These are phyloP conservation scores for Selenicereus undatus DNA, from an alignment of 148 eudicot species.

Conservation along the genomic window DNA sequence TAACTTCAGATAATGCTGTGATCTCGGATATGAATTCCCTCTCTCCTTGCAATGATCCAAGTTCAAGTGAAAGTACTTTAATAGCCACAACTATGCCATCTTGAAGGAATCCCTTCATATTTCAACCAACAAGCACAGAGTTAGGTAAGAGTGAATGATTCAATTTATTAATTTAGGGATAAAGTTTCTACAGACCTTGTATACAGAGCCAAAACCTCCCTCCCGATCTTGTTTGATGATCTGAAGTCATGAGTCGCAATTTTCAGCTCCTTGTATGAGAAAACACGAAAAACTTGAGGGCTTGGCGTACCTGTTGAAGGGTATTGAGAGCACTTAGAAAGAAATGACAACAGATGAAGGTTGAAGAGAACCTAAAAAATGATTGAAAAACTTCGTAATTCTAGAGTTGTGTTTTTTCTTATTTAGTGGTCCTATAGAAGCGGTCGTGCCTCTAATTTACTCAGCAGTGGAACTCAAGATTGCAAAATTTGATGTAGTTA, in stretches of 20 bases:
- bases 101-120: conserved; percentile 46
- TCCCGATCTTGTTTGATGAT: conserved; percentile 46
- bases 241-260: conserved; percentile 43
- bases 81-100: conserved; percentile 57
- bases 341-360: too few species aligned
- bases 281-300: conserved; percentile 15
- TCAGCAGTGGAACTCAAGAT: not conserved
- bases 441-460: too few species aligned
- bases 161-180: not conserved
- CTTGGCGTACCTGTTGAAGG: conserved; percentile 9
- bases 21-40: conserved; percentile 67
- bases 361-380: too few species aligned
- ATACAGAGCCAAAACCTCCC: conserved; percentile 66
- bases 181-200: conserved; percentile 34
- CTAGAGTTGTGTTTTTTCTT: too few species aligned
- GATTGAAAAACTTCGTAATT: too few species aligned
- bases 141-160: not conserved
- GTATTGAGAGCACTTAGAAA: not conserved
- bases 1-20: conserved; percentile 45
- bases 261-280: conserved; percentile 40
- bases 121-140: not conserved
- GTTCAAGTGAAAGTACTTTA: conserved; percentile 56
- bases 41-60: conserved; percentile 61
- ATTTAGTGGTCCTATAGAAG: too few species aligned
- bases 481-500: too few species aligned